These are phyloP conservation scores for Metschnikowia lachancei DNA, from an alignment of 805 yeast genomes.

Conservation along the genomic window DNA sequence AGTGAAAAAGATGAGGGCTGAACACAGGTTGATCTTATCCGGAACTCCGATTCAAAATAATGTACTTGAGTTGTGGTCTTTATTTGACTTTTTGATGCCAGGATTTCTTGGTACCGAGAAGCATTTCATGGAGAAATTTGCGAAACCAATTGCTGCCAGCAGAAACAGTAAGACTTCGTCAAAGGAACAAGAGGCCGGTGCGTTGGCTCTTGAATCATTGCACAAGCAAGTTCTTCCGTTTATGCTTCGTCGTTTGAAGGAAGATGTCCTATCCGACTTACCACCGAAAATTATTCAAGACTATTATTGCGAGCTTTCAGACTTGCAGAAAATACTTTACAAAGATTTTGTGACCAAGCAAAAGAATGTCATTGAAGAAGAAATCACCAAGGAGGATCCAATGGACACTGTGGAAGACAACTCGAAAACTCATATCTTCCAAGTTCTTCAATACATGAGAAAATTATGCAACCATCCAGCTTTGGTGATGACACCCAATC, in stretches of 20 bases:
- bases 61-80: conserved; percentile 94
- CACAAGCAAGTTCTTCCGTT: conserved; percentile 97
- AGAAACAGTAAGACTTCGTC: conserved; percentile 84
- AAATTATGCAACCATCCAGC: conserved; percentile 97
- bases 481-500: conserved; percentile 74
- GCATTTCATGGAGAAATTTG: conserved; percentile 88
- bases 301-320: conserved; percentile 93
- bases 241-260: conserved; percentile 91
- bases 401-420: conserved; percentile 41
- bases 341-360: conserved; percentile 87
- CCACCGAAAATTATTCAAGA: conserved; percentile 99
- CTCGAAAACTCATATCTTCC: conserved; percentile 89
- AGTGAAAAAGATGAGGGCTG: conserved; percentile 77
- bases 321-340: conserved; percentile 81
- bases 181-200: conserved; percentile 96
- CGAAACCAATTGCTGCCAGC: conserved; percentile 96
- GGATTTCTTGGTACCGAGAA: conserved; percentile 96
- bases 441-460: conserved; percentile 95
- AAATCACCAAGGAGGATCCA: conserved; percentile 41
- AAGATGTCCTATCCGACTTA: conserved; percentile 90
- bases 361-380: conserved; percentile 65
- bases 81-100: conserved; percentile 97
- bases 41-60: conserved; percentile 99
- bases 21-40: conserved; percentile 85
- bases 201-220: conserved; percentile 89